Evolutionary conservation across 2,329 filamentous ascomycete genomes (phyloP), one percentile per base, ranked within the genome.

Genomic region (Phialophora expanda): DNA sequence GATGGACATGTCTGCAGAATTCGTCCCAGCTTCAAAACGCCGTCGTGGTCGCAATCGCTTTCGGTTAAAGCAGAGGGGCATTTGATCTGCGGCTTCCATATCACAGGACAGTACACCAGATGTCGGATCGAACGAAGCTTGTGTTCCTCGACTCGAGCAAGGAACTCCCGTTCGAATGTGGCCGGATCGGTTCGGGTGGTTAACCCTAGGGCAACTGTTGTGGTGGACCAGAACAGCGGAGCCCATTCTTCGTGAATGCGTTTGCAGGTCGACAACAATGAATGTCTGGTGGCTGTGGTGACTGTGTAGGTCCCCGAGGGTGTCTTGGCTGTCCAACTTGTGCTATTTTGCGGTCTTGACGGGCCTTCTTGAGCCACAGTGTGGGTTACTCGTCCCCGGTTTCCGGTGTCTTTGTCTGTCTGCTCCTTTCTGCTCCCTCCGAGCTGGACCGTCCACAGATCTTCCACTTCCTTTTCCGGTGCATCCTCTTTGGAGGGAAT

Each of bases 221-320:
- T 26, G 22, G 48, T 24, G 48, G 48, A 51, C 48, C 22, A 51
- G 48, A 51, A 51, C 20, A 51, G 24, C 20, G 48, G 48, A 14
- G 48, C 20, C 48, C 48, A 51, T 26, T 51, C 48, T 51, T 9
- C 22, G 5, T 51, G 48, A 4, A 51, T 17, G 2, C 24, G 26
- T 51, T 51, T 51, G 48, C 48, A 51, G 14, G 48, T 51, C 20
- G 26, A 28, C 24, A 51, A 28, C 20, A 51, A 20, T 12, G 48
- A 12, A 12, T 8, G 22, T 17, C 48, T 51, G n/a, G 48, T 14
- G 9, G 20, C 24, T 22, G 22, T 28, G 24, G 26, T 28, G 48
- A 28, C 20, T 26, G 9, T 9, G 48, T 51, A 26, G 4, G 9
- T 11, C 48, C 26, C 48, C 3, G 20, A 51, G 20, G 9, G 2